phyloP scores from a whole-genome alignment of 2,329 filamentous ascomycete genomes.

The Fusarium poae region DNA sequence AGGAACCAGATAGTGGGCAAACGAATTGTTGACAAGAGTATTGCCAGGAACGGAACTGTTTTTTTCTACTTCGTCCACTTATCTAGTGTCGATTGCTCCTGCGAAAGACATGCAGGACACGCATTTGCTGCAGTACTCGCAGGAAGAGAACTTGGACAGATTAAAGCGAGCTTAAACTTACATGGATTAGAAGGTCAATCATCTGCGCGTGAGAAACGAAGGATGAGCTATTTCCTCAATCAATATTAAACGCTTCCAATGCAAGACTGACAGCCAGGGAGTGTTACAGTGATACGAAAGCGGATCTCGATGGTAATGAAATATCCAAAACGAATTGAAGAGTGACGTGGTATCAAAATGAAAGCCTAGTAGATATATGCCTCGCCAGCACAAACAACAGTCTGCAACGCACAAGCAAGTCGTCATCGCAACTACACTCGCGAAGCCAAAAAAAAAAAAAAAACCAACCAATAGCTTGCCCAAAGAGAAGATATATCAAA shows the following conservation, averaged over 20 bases:
- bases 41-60: constrained; percentile 22
- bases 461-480: constrained; percentile 41
- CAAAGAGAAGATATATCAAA: constrained; percentile 25
- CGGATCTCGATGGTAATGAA: constrained; percentile 16
- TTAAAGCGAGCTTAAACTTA: not conserved
- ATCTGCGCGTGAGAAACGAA: not conserved
- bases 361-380: constrained; percentile 48
- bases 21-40: not conserved
- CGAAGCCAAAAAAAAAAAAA: constrained; percentile 20
- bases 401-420: constrained; percentile 40
- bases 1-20: not conserved
- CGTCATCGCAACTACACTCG: constrained; percentile 39
- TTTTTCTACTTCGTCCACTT: constrained; percentile 13
- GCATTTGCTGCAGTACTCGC: not conserved
- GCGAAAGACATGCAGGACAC: not conserved
- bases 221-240: not conserved
- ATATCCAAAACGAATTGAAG: constrained; percentile 43
- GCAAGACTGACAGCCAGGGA: not conserved
- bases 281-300: constrained; percentile 12
- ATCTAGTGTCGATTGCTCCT: not conserved
- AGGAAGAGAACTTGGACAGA: constrained; percentile 19
- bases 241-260: constrained; percentile 1
- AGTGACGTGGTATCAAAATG: constrained; percentile 50
- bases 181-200: not conserved
- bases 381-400: constrained; percentile 42